Evolutionary conservation across 2,329 filamentous ascomycete species (phyloP), one percentile per base, ranked within the genome.

Genomic region (Huntiella savannae): DNA sequence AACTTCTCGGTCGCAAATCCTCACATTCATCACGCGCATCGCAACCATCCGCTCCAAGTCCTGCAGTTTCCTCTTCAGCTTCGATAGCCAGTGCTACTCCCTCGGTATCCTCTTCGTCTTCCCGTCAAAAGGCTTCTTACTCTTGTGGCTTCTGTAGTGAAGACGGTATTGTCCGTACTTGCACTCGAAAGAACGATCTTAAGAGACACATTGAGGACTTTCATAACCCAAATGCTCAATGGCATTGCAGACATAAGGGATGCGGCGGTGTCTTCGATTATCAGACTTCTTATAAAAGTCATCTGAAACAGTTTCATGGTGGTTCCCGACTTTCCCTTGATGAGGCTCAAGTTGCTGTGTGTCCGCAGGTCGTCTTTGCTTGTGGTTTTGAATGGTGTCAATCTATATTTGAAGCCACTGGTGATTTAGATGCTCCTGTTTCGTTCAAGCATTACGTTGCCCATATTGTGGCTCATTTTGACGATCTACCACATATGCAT

Each of bases 161-260:
- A 51, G 60, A 60, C 46, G 55, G 56, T 38, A 63, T 66, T 44
- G 52, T 58, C 44, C 62, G 64, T 52, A 63, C 63, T 3, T 66
- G 63, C 50, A 65, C 63, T 4, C 62, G 65, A 10, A 66, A 67
- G 51, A 66, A 67, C 49, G 66, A 69, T 48, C 55, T 69, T 41
- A 68, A 68, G 53, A 62, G 66, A 10, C 66, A 69, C 45, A 66
- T 69, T 33, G 63, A 67, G 46, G 61, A 66, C 50, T 67, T 67
- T 44, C 66, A 69, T 53, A 63, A 65, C 49, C 64, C 60, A 47
- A 63, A 69, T 47, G 61, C 63, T 3, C 62, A 67, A 49, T 69
- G 64, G 64, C 59, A 60, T 42, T 69, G 66, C 50, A 59, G 62
- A 4, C 61, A 66, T 43, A 60, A 59, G 1, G 63, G 61, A 16